Evolutionary conservation across 148 eudicot species (phyloP).

Genomic region (Rheum nobile): DNA sequence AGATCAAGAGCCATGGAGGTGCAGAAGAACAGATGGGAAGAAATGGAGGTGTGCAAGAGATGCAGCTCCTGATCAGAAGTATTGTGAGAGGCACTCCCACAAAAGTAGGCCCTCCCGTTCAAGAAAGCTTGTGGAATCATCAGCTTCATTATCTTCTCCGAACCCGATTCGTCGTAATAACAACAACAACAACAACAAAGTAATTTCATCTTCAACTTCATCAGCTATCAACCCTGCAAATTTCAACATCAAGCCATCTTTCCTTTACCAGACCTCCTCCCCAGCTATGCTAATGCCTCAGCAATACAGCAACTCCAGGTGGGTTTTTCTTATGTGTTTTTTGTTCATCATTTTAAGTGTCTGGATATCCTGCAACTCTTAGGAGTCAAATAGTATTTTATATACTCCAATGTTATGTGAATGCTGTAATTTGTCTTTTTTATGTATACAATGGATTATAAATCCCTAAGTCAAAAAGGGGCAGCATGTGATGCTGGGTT

Average conservation of each 20-base stretch:
- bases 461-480: background rate
- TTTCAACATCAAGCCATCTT: background rate
- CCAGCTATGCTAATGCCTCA: constrained; percentile 4
- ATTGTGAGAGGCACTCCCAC: constrained; percentile 75
- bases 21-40: constrained; percentile 78
- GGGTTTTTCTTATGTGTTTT: background rate
- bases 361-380: background rate
- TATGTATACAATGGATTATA: background rate
- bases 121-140: constrained; percentile 94
- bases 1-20: constrained; percentile 81
- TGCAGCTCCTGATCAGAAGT: constrained; percentile 68
- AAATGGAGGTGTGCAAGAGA: constrained; percentile 83
- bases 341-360: background rate
- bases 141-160: background rate
- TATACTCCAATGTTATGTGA: background rate
- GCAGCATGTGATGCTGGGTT: background rate
- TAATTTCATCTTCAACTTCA: background rate
- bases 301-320: constrained; percentile 14
- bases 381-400: constrained; percentile 5
- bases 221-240: background rate
- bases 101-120: constrained; percentile 63
- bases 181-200: constrained; percentile 3
- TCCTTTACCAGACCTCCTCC: background rate
- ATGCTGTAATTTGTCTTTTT: background rate
- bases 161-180: background rate